phyloP scores from a whole-genome alignment of 2,329 filamentous ascomycete species.

The Fusarium metavorans region DNA sequence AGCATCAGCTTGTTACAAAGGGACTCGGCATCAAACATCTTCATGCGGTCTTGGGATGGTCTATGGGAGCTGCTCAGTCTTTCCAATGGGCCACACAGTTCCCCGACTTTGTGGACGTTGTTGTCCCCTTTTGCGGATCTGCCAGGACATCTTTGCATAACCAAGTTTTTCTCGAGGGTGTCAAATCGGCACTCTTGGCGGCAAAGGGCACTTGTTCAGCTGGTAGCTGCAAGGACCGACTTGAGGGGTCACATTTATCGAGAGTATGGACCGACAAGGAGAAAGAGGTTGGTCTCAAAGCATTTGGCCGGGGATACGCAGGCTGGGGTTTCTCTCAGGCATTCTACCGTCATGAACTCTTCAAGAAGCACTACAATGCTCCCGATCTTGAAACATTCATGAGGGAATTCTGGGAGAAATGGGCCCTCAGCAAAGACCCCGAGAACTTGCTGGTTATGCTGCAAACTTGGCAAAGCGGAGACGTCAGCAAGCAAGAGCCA shows the following conservation, averaged over 20 bases:
- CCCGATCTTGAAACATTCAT: conserved; percentile 80
- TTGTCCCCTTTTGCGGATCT: conserved; percentile 62
- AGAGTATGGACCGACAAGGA: conserved; percentile 56
- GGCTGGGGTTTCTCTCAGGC: conserved; percentile 86
- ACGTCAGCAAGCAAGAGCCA: conserved; percentile 75
- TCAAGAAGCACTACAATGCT: conserved; percentile 73
- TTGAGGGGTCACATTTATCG: conserved; percentile 33
- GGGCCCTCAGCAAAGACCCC: conserved; percentile 79
- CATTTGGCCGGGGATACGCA: conserved; percentile 80
- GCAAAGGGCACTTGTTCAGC: conserved; percentile 60
- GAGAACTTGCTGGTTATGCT: conserved; percentile 82
- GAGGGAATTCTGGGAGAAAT: conserved; percentile 80
- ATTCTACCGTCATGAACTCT: conserved; percentile 80
- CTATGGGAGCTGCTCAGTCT: conserved; percentile 66
- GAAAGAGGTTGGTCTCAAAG: conserved; percentile 66
- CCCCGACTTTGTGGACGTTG: conserved; percentile 59
- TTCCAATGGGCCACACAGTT: conserved; percentile 65
- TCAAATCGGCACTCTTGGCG: conserved; percentile 59
- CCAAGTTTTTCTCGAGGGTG: conserved; percentile 66
- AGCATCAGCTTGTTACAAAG: conserved; percentile 57
- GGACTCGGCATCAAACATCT: conserved; percentile 57
- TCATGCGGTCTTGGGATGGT: conserved; percentile 65
- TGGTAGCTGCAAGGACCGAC: conserved; percentile 54
- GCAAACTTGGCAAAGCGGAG: conserved; percentile 81
- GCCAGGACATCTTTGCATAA: conserved; percentile 65